phyloP scores from a whole-genome alignment of 495 filamentous ascomycete genomes.

The Trichoderma erinaceum region DNA sequence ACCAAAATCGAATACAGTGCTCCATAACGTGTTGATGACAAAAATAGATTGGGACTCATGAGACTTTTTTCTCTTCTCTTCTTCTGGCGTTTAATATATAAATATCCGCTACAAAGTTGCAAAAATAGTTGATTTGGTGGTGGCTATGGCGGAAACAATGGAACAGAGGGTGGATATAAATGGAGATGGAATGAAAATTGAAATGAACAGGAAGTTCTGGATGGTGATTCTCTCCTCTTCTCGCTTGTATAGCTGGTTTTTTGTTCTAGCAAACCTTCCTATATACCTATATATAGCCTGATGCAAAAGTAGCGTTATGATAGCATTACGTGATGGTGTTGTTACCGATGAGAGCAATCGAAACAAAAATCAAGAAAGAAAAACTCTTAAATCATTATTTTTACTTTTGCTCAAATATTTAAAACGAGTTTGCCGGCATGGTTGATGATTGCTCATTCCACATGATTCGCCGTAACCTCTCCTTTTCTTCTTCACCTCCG shows the following conservation, averaged over 20 bases:
- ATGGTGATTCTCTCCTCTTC: not conserved
- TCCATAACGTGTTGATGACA: not conserved
- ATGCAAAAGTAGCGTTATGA: not conserved
- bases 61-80: not conserved
- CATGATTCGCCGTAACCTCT: constrained; percentile 36
- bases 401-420: too few species aligned
- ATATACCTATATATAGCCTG: not conserved
- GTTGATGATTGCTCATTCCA: not conserved
- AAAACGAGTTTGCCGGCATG: not conserved
- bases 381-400: too few species aligned
- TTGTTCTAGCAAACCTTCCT: not conserved
- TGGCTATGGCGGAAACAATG: not conserved
- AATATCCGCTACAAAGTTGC: too few species aligned
- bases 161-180: not conserved
- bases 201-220: not conserved
- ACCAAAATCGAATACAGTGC: not conserved
- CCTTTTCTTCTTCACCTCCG: constrained; percentile 54
- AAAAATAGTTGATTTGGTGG: too few species aligned
- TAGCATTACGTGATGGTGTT: too few species aligned
- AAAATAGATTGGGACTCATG: constrained; percentile 12
- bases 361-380: too few species aligned
- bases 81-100: not conserved
- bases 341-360: too few species aligned
- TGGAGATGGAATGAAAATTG: too few species aligned
- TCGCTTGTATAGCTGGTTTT: not conserved